Base-by-base conservation (phyloP, 768 basidiomycete species). In the Grammothele lineata region DNA sequence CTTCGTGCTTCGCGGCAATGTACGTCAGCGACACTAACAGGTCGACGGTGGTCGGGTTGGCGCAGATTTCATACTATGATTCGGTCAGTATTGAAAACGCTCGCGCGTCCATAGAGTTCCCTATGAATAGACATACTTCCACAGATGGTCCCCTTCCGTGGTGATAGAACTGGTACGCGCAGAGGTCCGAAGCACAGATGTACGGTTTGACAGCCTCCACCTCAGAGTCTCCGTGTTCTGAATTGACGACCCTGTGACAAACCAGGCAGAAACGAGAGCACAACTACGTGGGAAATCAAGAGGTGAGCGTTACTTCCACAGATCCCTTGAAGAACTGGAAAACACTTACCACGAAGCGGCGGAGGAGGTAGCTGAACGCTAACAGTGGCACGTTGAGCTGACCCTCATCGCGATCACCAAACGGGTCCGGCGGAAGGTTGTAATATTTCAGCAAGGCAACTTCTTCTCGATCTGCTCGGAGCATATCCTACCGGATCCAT, bases 191-290 rank as follows among this genome's bases (percentile, higher is more conserved):
- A 44, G 75, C 72, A 59, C 85, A 88, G 22, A 88, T 83, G 57
- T 85, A 87, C 1, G 86, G 86, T 58, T 85, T 84, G 50, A 87
- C 73, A 1, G 80, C 75, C 50, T 80, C 78, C 48, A 74, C 77
- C 30, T 75, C 70, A n/a, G n/a, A n/a, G n/a, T n/a, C 8, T 66
- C 68, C 10, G 68, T 56, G 24, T 83, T 67, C 50, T 72, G 75
- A n/a, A n/a, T n/a, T n/a, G n/a, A n/a, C n/a, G n/a, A n/a, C n/a
- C 53, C 76, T 76, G 56, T 85, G 84, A 63, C 86, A 87, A 15
- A 85, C 81, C 17, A 84, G 70, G 54, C 86, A 88, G 62, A 78
- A 85, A 18, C 77, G 70, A 0, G 81, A 77, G 54, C 83, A 87
- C 18, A 87, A 69, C 80, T 85, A 49, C 32, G n/a, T 19, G 41